Evolutionary conservation across 345 rosid genomes (phyloP).

Genomic region (Mercurialis annua): DNA sequence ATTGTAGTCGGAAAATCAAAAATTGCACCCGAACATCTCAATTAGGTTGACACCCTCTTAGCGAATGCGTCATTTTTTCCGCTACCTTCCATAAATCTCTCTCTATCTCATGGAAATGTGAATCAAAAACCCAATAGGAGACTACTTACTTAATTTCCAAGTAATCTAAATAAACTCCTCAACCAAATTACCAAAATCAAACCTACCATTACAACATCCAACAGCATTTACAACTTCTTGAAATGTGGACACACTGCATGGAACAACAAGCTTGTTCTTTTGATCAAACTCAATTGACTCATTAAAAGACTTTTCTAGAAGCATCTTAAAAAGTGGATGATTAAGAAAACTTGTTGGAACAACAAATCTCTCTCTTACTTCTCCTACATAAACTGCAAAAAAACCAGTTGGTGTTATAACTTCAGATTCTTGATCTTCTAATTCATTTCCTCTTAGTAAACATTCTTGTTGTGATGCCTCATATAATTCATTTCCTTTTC

Average conservation of each 20-base stretch:
- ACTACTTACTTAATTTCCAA: background rate
- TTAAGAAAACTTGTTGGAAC: conserved; percentile 69
- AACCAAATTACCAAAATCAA: conserved; percentile 62
- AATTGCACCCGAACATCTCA: too few relatives aligned
- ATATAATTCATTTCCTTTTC: conserved; percentile 19
- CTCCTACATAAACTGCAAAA: conserved; percentile 78
- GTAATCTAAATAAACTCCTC: conserved; percentile 63
- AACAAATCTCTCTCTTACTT: conserved; percentile 58
- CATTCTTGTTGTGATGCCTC: conserved; percentile 39
- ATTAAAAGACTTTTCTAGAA: conserved; percentile 68
- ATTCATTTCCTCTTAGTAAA: conserved; percentile 38
- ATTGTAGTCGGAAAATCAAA: too few relatives aligned
- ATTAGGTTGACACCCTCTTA: too few relatives aligned
- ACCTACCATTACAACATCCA: conserved; percentile 62
- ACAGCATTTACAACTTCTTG: conserved; percentile 66
- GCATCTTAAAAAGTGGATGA: conserved; percentile 80
- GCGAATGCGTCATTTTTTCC: too few relatives aligned
- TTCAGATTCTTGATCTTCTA: conserved; percentile 12
- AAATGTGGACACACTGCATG: conserved; percentile 67
- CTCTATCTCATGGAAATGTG: background rate
- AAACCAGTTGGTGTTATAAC: conserved; percentile 60
- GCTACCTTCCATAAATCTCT: background rate
- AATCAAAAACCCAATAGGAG: background rate
- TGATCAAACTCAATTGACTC: conserved; percentile 54
- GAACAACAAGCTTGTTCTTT: conserved; percentile 57